Evolutionary conservation across 2,329 filamentous ascomycete genomes (phyloP).

Genomic region (Alternaria gansuensis): DNA sequence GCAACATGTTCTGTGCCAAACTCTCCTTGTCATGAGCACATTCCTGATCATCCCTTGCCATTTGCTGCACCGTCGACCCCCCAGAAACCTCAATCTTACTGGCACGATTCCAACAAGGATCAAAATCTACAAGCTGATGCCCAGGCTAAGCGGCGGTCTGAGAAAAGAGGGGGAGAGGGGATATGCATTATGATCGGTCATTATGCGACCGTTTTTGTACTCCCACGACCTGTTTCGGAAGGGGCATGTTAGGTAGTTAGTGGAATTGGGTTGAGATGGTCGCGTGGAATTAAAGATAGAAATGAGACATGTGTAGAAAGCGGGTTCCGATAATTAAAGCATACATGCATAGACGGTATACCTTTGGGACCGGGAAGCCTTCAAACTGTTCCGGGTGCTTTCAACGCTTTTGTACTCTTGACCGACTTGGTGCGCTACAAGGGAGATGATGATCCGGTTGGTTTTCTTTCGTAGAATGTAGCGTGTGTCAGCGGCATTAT

Average conservation of each 20-base stretch:
- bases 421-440: slow-evolving; percentile 94
- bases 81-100: slow-evolving; percentile 41
- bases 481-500: slow-evolving; percentile 67
- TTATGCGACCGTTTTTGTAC: slow-evolving; percentile 90
- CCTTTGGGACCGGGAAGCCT: slow-evolving; percentile 85
- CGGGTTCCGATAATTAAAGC: slow-evolving; percentile 80
- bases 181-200: slow-evolving; percentile 84
- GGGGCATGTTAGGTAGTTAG: background rate
- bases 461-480: slow-evolving; percentile 97
- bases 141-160: slow-evolving; percentile 67
- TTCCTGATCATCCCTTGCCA: slow-evolving; percentile 52
- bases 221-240: slow-evolving; percentile 74
- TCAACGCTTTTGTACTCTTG: slow-evolving; percentile 88
- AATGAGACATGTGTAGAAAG: slow-evolving; percentile 71
- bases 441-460: slow-evolving; percentile 86
- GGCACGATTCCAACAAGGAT: slow-evolving; percentile 55
- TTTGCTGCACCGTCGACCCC: slow-evolving; percentile 44
- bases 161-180: slow-evolving; percentile 61
- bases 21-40: slow-evolving; percentile 45
- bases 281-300: background rate
- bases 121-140: slow-evolving; percentile 83
- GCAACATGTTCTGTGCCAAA: slow-evolving; percentile 68
- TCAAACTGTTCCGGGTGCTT: slow-evolving; percentile 74
- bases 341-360: slow-evolving; percentile 87
- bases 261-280: background rate